Percentiles rank a stretch among this genome's conserved stretches.
Conservation (phyloP, 768 basidiomycete species). For the Trichaptum fuscoviolaceum region DNA sequence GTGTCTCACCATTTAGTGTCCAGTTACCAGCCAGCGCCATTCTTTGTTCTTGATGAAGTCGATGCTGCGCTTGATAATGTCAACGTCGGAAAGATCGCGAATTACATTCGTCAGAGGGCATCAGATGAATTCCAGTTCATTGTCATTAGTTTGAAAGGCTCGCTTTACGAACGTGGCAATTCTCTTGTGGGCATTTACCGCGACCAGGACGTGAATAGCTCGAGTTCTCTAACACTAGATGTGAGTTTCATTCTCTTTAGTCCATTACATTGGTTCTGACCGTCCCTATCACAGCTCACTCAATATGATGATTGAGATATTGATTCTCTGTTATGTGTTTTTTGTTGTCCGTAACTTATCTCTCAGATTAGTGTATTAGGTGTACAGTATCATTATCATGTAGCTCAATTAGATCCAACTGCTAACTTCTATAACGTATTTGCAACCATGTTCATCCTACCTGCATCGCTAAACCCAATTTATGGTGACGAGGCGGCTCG, state of each 20-base stretch:
- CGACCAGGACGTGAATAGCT: conserved; percentile 91
- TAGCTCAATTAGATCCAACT: background rate
- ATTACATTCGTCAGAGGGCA: conserved; percentile 84
- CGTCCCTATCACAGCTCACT: conserved; percentile 37
- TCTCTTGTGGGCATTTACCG: conserved; percentile 92
- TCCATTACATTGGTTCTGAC: conserved; percentile 2
- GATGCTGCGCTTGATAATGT: conserved; percentile 98
- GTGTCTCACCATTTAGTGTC: background rate
- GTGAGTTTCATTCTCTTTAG: conserved; percentile 36
- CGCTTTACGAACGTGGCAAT: conserved; percentile 84
- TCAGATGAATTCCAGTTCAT: conserved; percentile 90
- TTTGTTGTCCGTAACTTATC: background rate
- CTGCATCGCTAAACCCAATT: no score
- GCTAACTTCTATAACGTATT: background rate
- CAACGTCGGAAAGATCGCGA: conserved; percentile 95
- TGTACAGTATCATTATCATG: background rate
- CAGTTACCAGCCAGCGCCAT: conserved; percentile 94
- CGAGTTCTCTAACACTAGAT: conserved; percentile 86
- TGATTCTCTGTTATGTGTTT: background rate
- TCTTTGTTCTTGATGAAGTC: conserved; percentile 98
- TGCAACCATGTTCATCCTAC: background rate
- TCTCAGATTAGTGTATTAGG: background rate
- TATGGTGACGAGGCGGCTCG: no score
- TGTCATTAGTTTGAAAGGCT: conserved; percentile 94
- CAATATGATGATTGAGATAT: conserved; percentile 52